Evolutionary conservation across 257 asterid genomes (phyloP).

Genomic region (Solanum paucissectum): DNA sequence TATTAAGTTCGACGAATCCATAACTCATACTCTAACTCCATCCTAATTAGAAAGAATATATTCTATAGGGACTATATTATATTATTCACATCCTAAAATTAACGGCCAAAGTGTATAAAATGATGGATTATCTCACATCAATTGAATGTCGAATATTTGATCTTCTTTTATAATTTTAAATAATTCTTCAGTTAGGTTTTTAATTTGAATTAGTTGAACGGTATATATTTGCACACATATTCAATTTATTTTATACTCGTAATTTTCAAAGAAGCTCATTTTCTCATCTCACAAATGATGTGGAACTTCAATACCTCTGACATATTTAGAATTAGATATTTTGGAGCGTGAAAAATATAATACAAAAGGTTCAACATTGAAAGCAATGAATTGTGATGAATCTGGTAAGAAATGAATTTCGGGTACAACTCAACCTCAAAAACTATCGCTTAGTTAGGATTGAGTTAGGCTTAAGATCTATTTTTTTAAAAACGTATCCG

Average conservation of each 20-base stretch:
- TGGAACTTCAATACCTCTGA: background rate
- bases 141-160: too few relatives aligned
- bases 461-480: rapidly evolving
- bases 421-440: background rate
- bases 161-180: too few relatives aligned
- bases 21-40: too few relatives aligned
- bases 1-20: too few relatives aligned
- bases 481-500: background rate
- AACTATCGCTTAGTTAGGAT: rapidly evolving
- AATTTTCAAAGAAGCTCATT: background rate
- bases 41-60: too few relatives aligned
- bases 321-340: background rate
- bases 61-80: too few relatives aligned
- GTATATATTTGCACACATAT: background rate
- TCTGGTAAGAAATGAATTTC: background rate
- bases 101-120: too few relatives aligned
- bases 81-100: too few relatives aligned
- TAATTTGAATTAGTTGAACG: too few relatives aligned
- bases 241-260: background rate
- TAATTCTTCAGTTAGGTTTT: too few relatives aligned
- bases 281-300: background rate
- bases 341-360: background rate
- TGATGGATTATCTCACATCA: too few relatives aligned
- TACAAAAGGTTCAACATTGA: background rate
- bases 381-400: background rate